phyloP scores from a whole-genome alignment of 1,284 basidiomycete species.

The Dichomitus squalens region DNA sequence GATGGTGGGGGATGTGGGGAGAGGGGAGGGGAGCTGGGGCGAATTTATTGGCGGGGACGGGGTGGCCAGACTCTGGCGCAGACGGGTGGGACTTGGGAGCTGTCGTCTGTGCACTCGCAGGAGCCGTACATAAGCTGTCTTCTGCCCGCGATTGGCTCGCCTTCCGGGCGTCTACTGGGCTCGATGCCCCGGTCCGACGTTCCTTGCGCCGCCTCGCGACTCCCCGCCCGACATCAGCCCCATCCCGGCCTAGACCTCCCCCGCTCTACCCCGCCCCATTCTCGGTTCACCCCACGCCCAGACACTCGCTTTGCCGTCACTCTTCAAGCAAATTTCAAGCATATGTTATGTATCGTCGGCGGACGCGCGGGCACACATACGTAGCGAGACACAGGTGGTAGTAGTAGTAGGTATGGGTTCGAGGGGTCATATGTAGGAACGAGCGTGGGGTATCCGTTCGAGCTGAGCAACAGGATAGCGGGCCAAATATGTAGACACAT shows the following conservation, averaged over 20 bases:
- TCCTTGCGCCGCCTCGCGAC: slow-evolving; percentile 17
- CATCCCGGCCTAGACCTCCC: slow-evolving; percentile 3
- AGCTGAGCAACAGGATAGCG: slow-evolving; percentile 19
- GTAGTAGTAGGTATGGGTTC: neutral
- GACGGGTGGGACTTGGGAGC: neutral
- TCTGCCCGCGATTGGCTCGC: slow-evolving; percentile 10
- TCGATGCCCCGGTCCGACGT: slow-evolving; percentile 13
- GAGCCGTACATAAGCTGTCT: slow-evolving; percentile 5
- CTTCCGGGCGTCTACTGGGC: slow-evolving; percentile 3
- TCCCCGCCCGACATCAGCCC: slow-evolving; percentile 6
- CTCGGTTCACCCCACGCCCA: neutral
- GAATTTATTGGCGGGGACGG: slow-evolving; percentile 24
- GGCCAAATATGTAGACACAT: slow-evolving; percentile 23
- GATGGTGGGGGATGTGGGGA: slow-evolving; percentile 12
- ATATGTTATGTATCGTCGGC: slow-evolving; percentile 2
- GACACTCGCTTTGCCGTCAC: neutral
- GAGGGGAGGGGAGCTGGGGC: slow-evolving; percentile 8
- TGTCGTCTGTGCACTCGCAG: neutral
- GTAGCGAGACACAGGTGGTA: neutral
- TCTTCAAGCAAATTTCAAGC: too few relatives aligned
- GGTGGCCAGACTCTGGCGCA: slow-evolving; percentile 17
- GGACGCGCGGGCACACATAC: slow-evolving; percentile 8
- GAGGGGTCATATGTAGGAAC: slow-evolving; percentile 25
- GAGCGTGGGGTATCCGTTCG: slow-evolving; percentile 28
- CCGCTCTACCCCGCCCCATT: neutral